Evolutionary conservation across 371 early-diverging fungal species (phyloP), one percentile per base, ranked within the genome.

Genomic region (Mortierella sp.): DNA sequence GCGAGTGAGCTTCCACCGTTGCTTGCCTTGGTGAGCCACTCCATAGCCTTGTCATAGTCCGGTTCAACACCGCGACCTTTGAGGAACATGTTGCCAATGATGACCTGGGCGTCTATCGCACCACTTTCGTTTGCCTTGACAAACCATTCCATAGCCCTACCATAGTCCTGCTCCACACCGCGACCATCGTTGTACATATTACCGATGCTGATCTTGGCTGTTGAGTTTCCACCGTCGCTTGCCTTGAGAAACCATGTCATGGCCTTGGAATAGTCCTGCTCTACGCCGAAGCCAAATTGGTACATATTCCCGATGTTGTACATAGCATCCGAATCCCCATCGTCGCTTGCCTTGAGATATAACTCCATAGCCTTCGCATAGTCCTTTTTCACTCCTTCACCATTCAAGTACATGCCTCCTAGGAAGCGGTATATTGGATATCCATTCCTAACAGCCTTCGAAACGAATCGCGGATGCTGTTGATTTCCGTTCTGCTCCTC

Each of bases 11-110:
- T 60, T 8, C 85, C 82, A 48, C 83, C 76, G 9, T 80, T 64
- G 19, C 86, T 85, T 21, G 89, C 82, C 31, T 80, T 83, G 31
- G 59, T 58, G 61, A 86, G 84, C 84, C 84, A 88, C 9, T 79
- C 52, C 41, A 83, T 79, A 0, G 90, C 89, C 30, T 73, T 76
- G 34, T 32, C 21, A 2, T 72, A 75, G 54, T 89, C 79, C 28
- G 70, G 69, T 4, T 60, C 48, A 24, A 84, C 84, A 12, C 87
- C 88, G 24, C 58, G 65, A 8, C 91, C 89, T 48, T 86, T 82
- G 9, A 82, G 78, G 43, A 55, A 42, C 43, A 15, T 27, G 23
- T 8, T 4, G 23, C 43, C 43, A 8, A 26, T 4, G 21, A 26
- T 4, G 28, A 9, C 24, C 43, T 55, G 34, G 34, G 34, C 34